A percentile compares a stretch with the other conserved stretches of the same genome.
These are phyloP conservation scores for Rubia occidens DNA, from an alignment of 305 asterid genomes.

Conservation along the genomic window DNA sequence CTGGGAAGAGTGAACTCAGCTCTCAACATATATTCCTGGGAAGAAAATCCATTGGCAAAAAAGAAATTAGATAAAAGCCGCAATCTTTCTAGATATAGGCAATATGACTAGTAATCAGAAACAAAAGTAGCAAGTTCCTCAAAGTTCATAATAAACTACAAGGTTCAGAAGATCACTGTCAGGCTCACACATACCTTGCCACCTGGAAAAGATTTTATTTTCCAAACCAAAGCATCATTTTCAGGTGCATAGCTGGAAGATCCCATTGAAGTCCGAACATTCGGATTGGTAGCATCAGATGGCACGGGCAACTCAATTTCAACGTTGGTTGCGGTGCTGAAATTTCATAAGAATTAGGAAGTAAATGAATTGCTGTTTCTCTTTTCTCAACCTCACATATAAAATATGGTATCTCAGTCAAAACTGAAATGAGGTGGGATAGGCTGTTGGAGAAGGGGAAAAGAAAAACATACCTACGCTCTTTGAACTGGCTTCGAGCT, in stretches of 20 bases:
- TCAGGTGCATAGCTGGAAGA: slow-evolving; percentile 89
- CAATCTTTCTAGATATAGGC: background rate
- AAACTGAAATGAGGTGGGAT: background rate
- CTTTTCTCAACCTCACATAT: background rate
- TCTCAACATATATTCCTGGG: slow-evolving; percentile 82
- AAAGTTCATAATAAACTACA: slow-evolving; percentile 1
- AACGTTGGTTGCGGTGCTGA: slow-evolving; percentile 90
- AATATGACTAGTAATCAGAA: background rate
- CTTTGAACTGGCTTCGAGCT: slow-evolving; percentile 96
- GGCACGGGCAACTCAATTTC: slow-evolving; percentile 94
- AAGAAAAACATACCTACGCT: slow-evolving; percentile 58
- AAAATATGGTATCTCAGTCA: background rate
- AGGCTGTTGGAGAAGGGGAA: background rate
- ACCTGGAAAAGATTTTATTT: slow-evolving; percentile 91
- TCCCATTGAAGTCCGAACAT: slow-evolving; percentile 86
- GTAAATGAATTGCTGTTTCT: slow-evolving; percentile 12
- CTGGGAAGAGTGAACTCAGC: slow-evolving; percentile 94
- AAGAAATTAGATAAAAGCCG: background rate
- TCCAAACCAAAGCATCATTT: slow-evolving; percentile 79
- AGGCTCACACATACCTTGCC: slow-evolving; percentile 53
- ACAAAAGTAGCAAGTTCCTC: background rate
- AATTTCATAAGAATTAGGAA: slow-evolving; percentile 21
- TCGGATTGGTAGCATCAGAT: slow-evolving; percentile 85
- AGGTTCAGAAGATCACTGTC: background rate
- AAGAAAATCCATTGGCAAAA: background rate